Base-by-base conservation (phyloP, 805 yeast species). In the Yamadazyma paraphyllophila region DNA sequence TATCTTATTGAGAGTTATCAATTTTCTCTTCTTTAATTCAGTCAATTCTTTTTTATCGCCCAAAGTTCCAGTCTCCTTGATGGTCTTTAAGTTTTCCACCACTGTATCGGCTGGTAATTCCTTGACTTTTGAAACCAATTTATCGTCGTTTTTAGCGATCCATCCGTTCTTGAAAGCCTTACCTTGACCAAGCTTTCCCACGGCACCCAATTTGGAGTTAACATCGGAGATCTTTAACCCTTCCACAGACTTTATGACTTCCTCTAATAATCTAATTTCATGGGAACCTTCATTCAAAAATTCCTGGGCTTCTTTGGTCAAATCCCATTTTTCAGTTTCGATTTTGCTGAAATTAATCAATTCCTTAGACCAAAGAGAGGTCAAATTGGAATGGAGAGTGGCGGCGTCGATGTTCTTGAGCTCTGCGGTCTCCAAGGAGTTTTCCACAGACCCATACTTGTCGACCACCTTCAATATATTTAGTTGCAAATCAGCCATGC, bases 91-190 rank as follows among this genome's bases (percentile, higher is more conserved):
- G 54, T 82, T 80, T 17, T 68, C 70, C 43, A 85, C 85, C 12
- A 91, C 87, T 39, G 71, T 74, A 66, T 88, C 96, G 9, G 65
- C 69, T 31, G 90, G 89, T 45, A 75, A 65, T 34, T 69, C 71
- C 40, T 73, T 67, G 27, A 83, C 73, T 52, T 81, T 80, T 25
- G 87, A 63, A 41, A 88, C 79, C 56, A 92, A 77, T 59, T 77
- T 81, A 56, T 87, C 96, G 47, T 92, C 95, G 48, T 85, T 87
- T 65, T 95, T 94, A 52, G 79, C 71, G 58, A 94, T 83, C 99
- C 99, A 94, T 35, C 96, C 95, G 66, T 91, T 91, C 69, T 90
- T 92, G 79, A 94, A 95, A 13, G 98, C 99, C 60, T 91, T 83
- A 56, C 96, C 96, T 72, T 94, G 99, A 52, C 99, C 99, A 53